Evolutionary conservation across 345 rosid species (phyloP), one percentile per base, ranked within the genome.

Genomic region (Geranium rotundifolium): DNA sequence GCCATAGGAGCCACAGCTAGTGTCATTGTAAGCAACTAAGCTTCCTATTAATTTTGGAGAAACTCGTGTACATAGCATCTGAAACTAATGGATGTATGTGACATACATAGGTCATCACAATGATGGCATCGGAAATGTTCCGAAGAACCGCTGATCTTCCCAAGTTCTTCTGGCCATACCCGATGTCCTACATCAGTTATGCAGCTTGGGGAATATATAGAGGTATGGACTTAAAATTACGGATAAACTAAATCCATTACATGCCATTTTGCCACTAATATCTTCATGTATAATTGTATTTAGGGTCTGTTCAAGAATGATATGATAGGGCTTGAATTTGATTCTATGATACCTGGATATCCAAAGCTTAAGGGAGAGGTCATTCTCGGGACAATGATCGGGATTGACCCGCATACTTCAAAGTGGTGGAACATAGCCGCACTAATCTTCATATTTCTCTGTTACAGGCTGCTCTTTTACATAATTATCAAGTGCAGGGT

Each of bases 221-320:
- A 69, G 72, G 73, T 64, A 70, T 37, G 4, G 3, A 59, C 20
- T n/a, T n/a, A n/a, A n/a, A n/a, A n/a, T n/a, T n/a, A n/a, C n/a
- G n/a, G n/a, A n/a, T n/a, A n/a, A n/a, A n/a, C n/a, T n/a, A n/a
- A n/a, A n/a, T n/a, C n/a, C n/a, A n/a, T n/a, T n/a, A n/a, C n/a
- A n/a, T n/a, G n/a, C 18, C 0, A 20, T 4, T 13, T 20, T 13
- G 1, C 57, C 23, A 12, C n/a, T 20, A 14, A 29, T 16, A 31
- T 31, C 4, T 56, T 34, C 49, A 10, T 23, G 27, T 16, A 18
- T 46, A 7, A 31, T 31, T 31, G 37, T 31, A 7, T 67, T 75
- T 54, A 80, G 88, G 83, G 83, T 14, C 69, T 75, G 16, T 69
- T 66, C 75, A 81, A 81, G 73, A 81, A 76, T 10, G 80, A 78